Conservation (phyloP, 2,329 filamentous ascomycete genomes). For the Zalaria obscura region DNA sequence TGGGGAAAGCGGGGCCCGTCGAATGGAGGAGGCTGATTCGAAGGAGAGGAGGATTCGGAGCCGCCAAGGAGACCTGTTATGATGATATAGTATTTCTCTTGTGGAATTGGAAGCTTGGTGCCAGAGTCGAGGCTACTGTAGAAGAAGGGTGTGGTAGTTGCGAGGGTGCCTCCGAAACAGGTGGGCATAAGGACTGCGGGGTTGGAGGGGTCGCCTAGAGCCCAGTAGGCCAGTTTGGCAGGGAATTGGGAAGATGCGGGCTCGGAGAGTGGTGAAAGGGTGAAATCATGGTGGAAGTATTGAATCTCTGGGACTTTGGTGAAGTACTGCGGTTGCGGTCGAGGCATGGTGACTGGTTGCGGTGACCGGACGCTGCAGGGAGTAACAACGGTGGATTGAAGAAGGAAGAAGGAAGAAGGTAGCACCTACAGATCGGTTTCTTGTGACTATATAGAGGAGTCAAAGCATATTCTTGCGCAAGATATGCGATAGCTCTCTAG, state of each 20-base stretch:
- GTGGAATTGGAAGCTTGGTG: constrained; percentile 26
- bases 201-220: constrained; percentile 23
- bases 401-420: too few species aligned
- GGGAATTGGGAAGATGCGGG: constrained; percentile 11
- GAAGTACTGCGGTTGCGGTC: neutral
- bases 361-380: too few species aligned
- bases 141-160: constrained; percentile 34
- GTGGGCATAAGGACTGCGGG: constrained; percentile 37
- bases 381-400: too few species aligned
- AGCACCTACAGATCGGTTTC: too few species aligned
- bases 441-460: too few species aligned
- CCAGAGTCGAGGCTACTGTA: constrained; percentile 19
- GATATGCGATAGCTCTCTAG: too few species aligned
- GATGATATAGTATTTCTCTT: constrained; percentile 32
- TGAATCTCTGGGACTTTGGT: constrained; percentile 12
- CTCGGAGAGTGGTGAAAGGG: constrained; percentile 11
- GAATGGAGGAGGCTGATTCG: constrained; percentile 25
- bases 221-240: constrained; percentile 25
- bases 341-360: neutral
- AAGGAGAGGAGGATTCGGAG: constrained; percentile 39
- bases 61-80: constrained; percentile 39
- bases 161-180: constrained; percentile 40
- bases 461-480: too few species aligned
- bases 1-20: constrained; percentile 27
- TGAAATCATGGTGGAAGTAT: constrained; percentile 13